Evolutionary conservation across 768 basidiomycete genomes (phyloP).

Genomic region (Lentinula sp.): DNA sequence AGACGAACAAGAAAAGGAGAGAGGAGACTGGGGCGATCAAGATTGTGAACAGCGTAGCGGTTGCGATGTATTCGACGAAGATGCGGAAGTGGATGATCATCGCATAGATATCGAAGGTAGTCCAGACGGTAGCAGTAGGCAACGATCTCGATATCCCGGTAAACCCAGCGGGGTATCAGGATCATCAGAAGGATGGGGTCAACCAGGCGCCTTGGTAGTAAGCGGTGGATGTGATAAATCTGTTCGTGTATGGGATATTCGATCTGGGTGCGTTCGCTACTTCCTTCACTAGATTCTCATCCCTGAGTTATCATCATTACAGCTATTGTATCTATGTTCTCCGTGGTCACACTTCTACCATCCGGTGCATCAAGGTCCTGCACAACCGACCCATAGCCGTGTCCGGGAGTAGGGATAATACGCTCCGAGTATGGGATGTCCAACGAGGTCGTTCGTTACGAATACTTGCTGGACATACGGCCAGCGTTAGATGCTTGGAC

Average conservation of each 20-base stretch:
- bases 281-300: not conserved
- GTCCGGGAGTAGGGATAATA: slow-evolving; percentile 83
- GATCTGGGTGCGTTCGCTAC: slow-evolving; percentile 58
- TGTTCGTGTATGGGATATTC: slow-evolving; percentile 88
- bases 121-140: not conserved
- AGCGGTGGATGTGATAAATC: slow-evolving; percentile 92
- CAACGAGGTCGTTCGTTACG: slow-evolving; percentile 65
- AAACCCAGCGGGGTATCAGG: slow-evolving; percentile 51
- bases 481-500: slow-evolving; percentile 85
- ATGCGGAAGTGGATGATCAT: slow-evolving; percentile 5
- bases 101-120: not conserved
- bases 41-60: not conserved
- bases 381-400: slow-evolving; percentile 86
- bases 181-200: slow-evolving; percentile 85
- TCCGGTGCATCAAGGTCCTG: slow-evolving; percentile 84
- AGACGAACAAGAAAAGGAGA: slow-evolving; percentile 12
- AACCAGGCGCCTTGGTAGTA: slow-evolving; percentile 75
- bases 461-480: slow-evolving; percentile 68
- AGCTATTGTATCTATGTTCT: slow-evolving; percentile 74
- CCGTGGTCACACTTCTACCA: slow-evolving; percentile 82
- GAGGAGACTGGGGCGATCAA: slow-evolving; percentile 7
- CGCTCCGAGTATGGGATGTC: slow-evolving; percentile 90
- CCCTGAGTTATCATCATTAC: not conserved
- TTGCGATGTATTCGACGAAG: slow-evolving; percentile 12
- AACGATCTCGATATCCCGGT: slow-evolving; percentile 12